Percentiles rank a stretch among this genome's conserved stretches.
These are phyloP conservation scores for Aspergillus fischeri DNA, from an alignment of 2,329 filamentous ascomycete species.

Conservation along the genomic window DNA sequence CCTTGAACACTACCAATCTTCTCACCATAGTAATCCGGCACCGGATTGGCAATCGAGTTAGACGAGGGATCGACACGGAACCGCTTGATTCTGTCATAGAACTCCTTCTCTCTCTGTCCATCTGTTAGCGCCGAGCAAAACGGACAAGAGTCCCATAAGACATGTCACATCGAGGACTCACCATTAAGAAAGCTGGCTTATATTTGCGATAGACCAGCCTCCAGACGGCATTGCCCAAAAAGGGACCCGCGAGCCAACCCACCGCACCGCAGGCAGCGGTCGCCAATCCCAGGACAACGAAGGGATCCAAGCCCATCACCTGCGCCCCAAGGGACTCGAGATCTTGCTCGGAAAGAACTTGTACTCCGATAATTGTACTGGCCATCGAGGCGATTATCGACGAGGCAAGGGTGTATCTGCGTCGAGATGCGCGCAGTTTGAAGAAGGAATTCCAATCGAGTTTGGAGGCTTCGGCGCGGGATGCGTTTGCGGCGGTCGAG, in stretches of 20 bases:
- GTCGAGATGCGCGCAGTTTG: conserved; percentile 77
- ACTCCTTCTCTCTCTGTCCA: conserved; percentile 82
- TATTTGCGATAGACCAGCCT: conserved; percentile 68
- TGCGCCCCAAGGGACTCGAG: conserved; percentile 62
- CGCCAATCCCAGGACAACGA: conserved; percentile 77
- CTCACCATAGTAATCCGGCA: conserved; percentile 97
- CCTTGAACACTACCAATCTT: conserved; percentile 92
- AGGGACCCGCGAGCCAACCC: conserved; percentile 85
- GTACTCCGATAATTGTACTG: conserved; percentile 51
- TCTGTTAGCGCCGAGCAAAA: conserved; percentile 5
- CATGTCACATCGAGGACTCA: conserved; percentile 38
- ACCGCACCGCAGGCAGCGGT: conserved; percentile 71
- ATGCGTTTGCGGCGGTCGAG: conserved; percentile 24
- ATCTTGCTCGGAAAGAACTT: conserved; percentile 63
- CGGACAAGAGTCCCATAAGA: conserved; percentile 1
- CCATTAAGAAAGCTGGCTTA: conserved; percentile 66
- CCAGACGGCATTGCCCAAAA: conserved; percentile 75
- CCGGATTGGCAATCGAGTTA: conserved; percentile 85
- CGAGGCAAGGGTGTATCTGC: conserved; percentile 76
- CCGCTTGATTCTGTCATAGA: conserved; percentile 87
- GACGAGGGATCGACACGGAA: conserved; percentile 87
- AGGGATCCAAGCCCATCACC: conserved; percentile 79
- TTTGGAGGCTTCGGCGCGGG: conserved; percentile 31
- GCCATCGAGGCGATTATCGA: conserved; percentile 63
- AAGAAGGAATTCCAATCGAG: conserved; percentile 93